Evolutionary conservation across 345 rosid genomes (phyloP).

Genomic region (Corchorus olitorius): DNA sequence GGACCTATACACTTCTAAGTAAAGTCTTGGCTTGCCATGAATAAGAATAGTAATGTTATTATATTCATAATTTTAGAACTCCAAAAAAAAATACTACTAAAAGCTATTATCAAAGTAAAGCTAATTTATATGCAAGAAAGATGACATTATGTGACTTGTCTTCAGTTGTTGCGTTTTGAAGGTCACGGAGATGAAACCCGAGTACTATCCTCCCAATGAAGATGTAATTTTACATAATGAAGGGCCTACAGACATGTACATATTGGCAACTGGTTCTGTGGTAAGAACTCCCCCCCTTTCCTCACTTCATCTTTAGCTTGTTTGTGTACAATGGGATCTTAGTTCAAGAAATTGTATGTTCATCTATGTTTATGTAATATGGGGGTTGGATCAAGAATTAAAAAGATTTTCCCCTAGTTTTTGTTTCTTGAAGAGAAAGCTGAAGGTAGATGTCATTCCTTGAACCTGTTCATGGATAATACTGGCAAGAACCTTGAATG

Average conservation of each 20-base stretch:
- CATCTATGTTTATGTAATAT: neutral
- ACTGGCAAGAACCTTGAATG: neutral
- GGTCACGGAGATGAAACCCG: conserved; percentile 94
- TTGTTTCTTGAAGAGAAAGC: neutral
- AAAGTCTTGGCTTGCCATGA: neutral
- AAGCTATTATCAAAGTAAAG: neutral
- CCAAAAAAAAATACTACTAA: neutral
- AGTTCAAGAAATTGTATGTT: neutral
- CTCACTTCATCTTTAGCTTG: neutral
- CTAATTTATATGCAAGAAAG: neutral
- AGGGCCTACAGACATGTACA: conserved; percentile 85
- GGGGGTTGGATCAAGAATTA: neutral
- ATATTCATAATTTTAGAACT: no score
- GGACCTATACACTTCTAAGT: neutral
- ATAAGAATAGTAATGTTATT: neutral
- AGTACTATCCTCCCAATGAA: conserved; percentile 92
- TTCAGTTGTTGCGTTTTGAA: conserved; percentile 22
- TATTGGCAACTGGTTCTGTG: conserved; percentile 80
- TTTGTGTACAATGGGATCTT: neutral
- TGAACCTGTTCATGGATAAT: neutral
- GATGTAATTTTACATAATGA: conserved; percentile 89
- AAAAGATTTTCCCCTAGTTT: neutral
- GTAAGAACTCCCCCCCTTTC: conserved; percentile 36
- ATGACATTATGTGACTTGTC: neutral
- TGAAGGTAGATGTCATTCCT: neutral